Evolutionary conservation across 139 green algal genomes (phyloP).

Genomic region (Marvania coccoides): DNA sequence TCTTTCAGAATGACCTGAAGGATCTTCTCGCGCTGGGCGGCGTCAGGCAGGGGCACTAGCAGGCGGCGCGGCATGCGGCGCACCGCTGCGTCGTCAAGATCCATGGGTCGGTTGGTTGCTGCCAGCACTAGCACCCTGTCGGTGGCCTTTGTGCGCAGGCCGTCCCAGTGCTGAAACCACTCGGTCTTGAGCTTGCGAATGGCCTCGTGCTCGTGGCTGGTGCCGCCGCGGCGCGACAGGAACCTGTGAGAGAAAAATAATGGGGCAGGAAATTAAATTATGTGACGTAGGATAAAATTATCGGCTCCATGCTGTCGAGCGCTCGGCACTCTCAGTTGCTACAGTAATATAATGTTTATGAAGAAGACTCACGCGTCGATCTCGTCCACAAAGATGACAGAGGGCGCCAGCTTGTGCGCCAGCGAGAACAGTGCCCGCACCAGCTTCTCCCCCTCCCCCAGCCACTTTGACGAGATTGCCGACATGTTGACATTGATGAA

Average conservation of each 20-base stretch:
- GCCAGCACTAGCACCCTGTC: slow-evolving; percentile 91
- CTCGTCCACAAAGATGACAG: slow-evolving; percentile 98
- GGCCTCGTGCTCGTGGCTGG: slow-evolving; percentile 55
- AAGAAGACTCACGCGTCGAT: too few relatives aligned
- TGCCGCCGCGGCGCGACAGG: slow-evolving; percentile 23
- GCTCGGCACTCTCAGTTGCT: too few relatives aligned
- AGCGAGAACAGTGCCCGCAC: slow-evolving; percentile 50
- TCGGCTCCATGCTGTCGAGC: too few relatives aligned
- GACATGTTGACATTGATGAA: slow-evolving; percentile 75
- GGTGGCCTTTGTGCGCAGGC: slow-evolving; percentile 41
- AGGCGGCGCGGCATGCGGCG: slow-evolving; percentile 90
- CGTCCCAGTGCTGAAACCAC: slow-evolving; percentile 65
- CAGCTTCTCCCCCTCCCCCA: slow-evolving; percentile 1
- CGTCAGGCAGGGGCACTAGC: slow-evolving; percentile 65
- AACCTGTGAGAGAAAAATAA: too few relatives aligned
- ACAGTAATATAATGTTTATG: too few relatives aligned
- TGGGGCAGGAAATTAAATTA: too few relatives aligned
- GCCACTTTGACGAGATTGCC: slow-evolving; percentile 46
- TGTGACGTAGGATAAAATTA: too few relatives aligned
- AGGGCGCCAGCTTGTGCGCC: slow-evolving; percentile 66
- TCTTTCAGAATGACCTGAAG: slow-evolving; percentile 49
- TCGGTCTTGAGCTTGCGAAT: slow-evolving; percentile 73
- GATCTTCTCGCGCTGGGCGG: slow-evolving; percentile 61
- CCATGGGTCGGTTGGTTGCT: slow-evolving; percentile 79
- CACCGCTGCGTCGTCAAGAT: slow-evolving; percentile 62